Evolutionary conservation across 352 stramenopile genomes (phyloP).

Genomic region (Pythium utonaiense): DNA sequence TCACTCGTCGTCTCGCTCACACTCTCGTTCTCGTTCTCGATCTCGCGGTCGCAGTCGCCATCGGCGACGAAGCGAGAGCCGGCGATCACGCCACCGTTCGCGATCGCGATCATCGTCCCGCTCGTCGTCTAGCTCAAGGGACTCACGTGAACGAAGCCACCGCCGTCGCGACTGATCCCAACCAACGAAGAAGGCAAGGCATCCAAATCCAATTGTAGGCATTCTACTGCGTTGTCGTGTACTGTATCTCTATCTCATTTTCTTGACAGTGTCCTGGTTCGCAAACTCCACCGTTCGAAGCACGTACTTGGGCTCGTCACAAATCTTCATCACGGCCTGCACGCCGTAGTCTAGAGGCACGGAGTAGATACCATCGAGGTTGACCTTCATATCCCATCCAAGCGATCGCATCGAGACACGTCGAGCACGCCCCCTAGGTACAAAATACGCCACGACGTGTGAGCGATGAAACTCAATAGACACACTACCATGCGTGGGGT

Average conservation of each 20-base stretch:
- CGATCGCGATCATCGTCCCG: slow-evolving; percentile 27
- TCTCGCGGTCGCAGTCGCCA: slow-evolving; percentile 12
- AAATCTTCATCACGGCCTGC: slow-evolving; percentile 88
- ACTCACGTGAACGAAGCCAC: slow-evolving; percentile 10
- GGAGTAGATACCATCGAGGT: slow-evolving; percentile 85
- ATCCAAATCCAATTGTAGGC: neutral
- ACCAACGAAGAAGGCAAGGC: neutral
- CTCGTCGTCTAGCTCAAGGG: slow-evolving; percentile 24
- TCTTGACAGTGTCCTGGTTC: slow-evolving; percentile 8
- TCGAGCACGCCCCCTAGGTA: slow-evolving; percentile 63
- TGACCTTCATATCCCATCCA: slow-evolving; percentile 89
- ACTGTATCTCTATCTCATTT: slow-evolving; percentile 19
- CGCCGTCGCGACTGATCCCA: neutral
- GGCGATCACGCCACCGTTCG: slow-evolving; percentile 32
- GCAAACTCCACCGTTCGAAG: slow-evolving; percentile 81
- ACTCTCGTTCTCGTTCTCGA: slow-evolving; percentile 38
- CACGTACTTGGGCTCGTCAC: slow-evolving; percentile 83
- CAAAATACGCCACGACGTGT: neutral
- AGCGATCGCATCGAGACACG: slow-evolving; percentile 86
- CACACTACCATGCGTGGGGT: neutral
- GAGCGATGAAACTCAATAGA: no score
- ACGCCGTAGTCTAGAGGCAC: slow-evolving; percentile 88
- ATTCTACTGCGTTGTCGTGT: slow-evolving; percentile 7
- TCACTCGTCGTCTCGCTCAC: slow-evolving; percentile 24
- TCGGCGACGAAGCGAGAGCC: neutral